Base-by-base conservation (phyloP, 306 rosid genomes). In the Geum urbanum region DNA sequence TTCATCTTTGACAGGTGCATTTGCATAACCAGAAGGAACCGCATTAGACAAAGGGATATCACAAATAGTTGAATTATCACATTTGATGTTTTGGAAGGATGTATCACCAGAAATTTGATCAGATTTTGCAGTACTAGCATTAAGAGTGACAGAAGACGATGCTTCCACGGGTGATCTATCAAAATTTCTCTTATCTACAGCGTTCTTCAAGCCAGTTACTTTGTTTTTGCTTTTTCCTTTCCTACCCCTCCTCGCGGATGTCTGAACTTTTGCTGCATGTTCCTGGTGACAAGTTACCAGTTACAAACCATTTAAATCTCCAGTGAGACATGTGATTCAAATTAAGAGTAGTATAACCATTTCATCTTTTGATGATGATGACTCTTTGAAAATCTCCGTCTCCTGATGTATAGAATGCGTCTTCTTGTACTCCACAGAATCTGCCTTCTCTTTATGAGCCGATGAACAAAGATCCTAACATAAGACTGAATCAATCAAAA, bases 201-300 rank as follows among this genome's bases (percentile, higher is more conserved):
- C 58, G 67, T 56, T 55, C 76, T 66, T 76, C 72, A 75, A 70
- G 65, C 71, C 69, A 65, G 68, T 61, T 24, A 37, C 82, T 77
- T 84, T 89, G 63, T 59, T 84, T 81, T 84, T 88, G 62, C 80
- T 83, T 80, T 82, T 92, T 69, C 80, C 85, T 82, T 85, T 86
- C 77, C 83, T 82, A 73, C 73, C 77, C 88, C 78, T 92, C 83
- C 84, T 87, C 52, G 82, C 58, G 77, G 87, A 59, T 55, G 84
- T 80, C 73, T 79, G 89, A 83, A 67, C 73, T 82, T 88, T 86
- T 66, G 84, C 86, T 66, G 65, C 78, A 74, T 64, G 81, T 71
- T 83, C 96, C 96, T 92, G 96, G 66, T 74, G 77, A 77, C 74
- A 87, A 71, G 82, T 77, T 66, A 78, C 69, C 69, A 73, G 84